Evolutionary conservation across 768 basidiomycete genomes (phyloP).

Genomic region (Russula lepida): DNA sequence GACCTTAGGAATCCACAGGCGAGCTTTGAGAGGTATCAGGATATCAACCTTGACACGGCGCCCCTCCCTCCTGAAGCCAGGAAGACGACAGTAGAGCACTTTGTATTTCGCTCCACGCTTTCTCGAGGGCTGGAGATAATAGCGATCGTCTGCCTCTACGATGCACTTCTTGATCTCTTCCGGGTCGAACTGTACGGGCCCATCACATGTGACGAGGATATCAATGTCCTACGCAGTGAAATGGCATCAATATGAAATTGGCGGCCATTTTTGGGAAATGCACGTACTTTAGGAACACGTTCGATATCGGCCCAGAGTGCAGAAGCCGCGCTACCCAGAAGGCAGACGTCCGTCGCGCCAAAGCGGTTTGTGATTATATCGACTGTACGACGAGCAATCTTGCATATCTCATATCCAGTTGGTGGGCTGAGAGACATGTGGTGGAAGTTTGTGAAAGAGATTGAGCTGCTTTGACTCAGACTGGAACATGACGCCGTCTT

Average conservation of each 20-base stretch:
- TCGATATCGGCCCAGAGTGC: conserved; percentile 2
- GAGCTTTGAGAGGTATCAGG: background rate
- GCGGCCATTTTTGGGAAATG: background rate
- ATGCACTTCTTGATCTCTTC: conserved; percentile 2
- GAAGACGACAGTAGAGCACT: conserved; percentile 6
- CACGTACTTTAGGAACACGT: conserved; percentile 3
- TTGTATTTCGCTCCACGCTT: background rate
- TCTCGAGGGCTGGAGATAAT: background rate
- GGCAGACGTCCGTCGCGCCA: background rate
- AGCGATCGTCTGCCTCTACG: background rate
- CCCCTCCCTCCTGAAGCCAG: background rate
- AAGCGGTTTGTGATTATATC: background rate
- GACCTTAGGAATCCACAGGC: background rate
- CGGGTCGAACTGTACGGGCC: background rate
- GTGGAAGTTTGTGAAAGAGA: background rate
- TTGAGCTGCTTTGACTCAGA: background rate
- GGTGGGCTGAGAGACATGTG: background rate
- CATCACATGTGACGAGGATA: background rate
- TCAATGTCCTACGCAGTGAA: conserved; percentile 4
- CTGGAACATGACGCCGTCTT: background rate
- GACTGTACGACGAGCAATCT: conserved; percentile 1
- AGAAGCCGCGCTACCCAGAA: conserved; percentile 6
- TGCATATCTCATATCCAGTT: background rate
- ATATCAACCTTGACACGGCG: conserved; percentile 7
- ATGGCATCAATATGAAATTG: background rate